Percentiles rank a stretch among this genome's conserved stretches.
phyloP scores from a whole-genome alignment of 2,329 filamentous ascomycete genomes.

The Colletotrichum sp. region DNA sequence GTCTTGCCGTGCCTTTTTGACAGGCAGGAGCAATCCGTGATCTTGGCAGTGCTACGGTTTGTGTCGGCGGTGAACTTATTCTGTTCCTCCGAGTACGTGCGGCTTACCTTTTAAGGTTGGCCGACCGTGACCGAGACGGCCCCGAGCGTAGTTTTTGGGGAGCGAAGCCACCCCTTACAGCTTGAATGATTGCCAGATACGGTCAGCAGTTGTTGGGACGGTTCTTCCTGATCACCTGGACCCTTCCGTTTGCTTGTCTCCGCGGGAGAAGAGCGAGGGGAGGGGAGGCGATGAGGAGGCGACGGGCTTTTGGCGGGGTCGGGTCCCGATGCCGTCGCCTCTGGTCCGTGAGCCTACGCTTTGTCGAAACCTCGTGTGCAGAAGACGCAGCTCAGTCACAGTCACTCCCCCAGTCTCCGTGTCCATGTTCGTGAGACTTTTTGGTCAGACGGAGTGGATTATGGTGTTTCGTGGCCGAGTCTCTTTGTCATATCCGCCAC shows the following conservation, averaged over 20 bases:
- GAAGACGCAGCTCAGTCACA: background rate
- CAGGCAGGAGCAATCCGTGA: background rate
- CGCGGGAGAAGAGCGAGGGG: background rate
- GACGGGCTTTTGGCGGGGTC: background rate
- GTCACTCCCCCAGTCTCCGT: background rate
- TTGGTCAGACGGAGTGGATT: background rate
- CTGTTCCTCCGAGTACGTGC: background rate
- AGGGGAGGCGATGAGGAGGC: background rate
- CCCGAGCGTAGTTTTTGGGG: background rate
- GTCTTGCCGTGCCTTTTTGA: background rate
- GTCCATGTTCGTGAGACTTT: constrained; percentile 1
- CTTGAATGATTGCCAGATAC: background rate
- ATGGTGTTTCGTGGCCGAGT: background rate
- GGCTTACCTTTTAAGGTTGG: background rate
- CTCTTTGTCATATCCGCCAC: background rate
- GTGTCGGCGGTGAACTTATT: background rate
- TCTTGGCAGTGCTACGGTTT: background rate
- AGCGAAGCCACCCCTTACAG: background rate
- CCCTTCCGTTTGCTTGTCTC: background rate
- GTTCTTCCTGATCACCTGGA: background rate
- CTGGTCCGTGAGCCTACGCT: constrained; percentile 12
- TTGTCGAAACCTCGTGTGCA: background rate
- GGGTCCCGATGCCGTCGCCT: background rate
- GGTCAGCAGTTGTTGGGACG: background rate
- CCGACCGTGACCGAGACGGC: constrained; percentile 1